Conservation (phyloP, 164 flowering plant genomes). For the Dillenia suffruticosa region DNA sequence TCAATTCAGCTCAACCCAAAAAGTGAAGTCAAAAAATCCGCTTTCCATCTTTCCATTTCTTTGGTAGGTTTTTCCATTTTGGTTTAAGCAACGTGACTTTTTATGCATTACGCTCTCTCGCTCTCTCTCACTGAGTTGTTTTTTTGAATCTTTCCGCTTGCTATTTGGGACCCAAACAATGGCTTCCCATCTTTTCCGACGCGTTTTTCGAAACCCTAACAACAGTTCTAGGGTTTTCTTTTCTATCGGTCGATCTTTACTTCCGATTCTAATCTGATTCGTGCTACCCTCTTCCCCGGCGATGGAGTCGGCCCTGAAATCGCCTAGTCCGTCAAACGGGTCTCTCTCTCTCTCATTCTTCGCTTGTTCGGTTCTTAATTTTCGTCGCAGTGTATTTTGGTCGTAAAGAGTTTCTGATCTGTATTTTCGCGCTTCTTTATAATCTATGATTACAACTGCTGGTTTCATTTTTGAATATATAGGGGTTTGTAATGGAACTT, state of each 20-base stretch:
- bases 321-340: slow-evolving; percentile 86
- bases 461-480: too few relatives aligned
- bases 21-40: too few relatives aligned
- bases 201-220: slow-evolving; percentile 27
- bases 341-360: slow-evolving; percentile 5
- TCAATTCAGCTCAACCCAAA: too few relatives aligned
- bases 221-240: slow-evolving; percentile 12
- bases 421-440: too few relatives aligned
- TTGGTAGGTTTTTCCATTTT: too few relatives aligned
- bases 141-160: too few relatives aligned
- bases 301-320: slow-evolving; percentile 97
- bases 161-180: slow-evolving; percentile 4
- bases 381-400: background rate
- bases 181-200: slow-evolving; percentile 37
- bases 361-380: background rate
- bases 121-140: background rate
- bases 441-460: too few relatives aligned
- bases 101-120: background rate
- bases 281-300: slow-evolving; percentile 89
- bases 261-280: slow-evolving; percentile 38
- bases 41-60: too few relatives aligned
- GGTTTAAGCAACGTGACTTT: background rate
- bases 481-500: too few relatives aligned
- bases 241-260: slow-evolving; percentile 23
- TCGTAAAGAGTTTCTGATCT: background rate